Evolutionary conservation across 495 filamentous ascomycete genomes (phyloP).

Genomic region (Podospora australis): DNA sequence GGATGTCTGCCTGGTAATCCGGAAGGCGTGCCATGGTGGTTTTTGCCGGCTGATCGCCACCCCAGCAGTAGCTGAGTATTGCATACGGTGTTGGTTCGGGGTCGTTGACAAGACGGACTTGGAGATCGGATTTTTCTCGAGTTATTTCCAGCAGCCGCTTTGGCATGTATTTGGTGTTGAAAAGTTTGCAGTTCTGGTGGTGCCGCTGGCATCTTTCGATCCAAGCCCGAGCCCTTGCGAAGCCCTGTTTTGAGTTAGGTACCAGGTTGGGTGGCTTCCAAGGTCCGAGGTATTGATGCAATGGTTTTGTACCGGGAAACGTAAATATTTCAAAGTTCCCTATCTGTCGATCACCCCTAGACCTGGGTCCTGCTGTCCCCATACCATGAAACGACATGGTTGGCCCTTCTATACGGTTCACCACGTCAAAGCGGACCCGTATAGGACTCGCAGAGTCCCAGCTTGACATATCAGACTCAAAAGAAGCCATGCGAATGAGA

Average conservation of each 20-base stretch:
- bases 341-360: too few species aligned
- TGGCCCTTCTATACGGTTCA: too few species aligned
- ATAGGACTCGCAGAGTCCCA: too few species aligned
- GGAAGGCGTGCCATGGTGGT: background rate
- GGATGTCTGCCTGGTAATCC: background rate
- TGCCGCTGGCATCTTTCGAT: background rate
- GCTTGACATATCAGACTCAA: too few species aligned
- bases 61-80: constrained; percentile 19
- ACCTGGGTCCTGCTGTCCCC: too few species aligned
- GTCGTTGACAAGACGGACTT: background rate
- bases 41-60: constrained; percentile 11
- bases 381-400: too few species aligned
- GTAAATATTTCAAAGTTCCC: too few species aligned
- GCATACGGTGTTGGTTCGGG: background rate
- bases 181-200: background rate
- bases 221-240: background rate
- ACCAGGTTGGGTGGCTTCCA: background rate
- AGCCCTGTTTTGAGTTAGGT: background rate
- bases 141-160: background rate
- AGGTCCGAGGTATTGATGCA: too few species aligned
- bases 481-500: too few species aligned
- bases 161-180: background rate
- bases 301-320: too few species aligned
- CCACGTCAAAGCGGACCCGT: too few species aligned
- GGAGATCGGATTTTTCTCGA: background rate